Evolutionary conservation across 257 asterid genomes (phyloP).

Genomic region (Thymus quinquecostatus): DNA sequence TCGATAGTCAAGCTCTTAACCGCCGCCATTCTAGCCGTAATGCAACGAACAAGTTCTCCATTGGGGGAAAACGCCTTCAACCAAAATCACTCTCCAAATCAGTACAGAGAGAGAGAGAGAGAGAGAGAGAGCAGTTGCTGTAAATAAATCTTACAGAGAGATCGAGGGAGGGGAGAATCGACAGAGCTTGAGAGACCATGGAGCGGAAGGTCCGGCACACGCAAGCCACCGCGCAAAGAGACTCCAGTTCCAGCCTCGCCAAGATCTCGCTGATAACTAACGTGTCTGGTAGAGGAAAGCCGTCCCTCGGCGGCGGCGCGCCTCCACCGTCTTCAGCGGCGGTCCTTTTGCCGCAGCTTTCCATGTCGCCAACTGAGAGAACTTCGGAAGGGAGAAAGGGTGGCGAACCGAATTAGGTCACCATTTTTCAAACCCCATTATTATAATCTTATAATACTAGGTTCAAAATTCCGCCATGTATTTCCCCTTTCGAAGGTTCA

Average conservation of each 20-base stretch:
- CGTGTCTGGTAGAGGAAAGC: constrained; percentile 59
- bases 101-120: constrained; percentile 5
- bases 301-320: constrained; percentile 39
- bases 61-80: constrained; percentile 63
- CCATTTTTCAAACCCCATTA: no score
- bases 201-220: constrained; percentile 50
- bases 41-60: constrained; percentile 46
- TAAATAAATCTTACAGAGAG: constrained; percentile 57
- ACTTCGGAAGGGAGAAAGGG: no score
- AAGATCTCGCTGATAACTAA: constrained; percentile 45
- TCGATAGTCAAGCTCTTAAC: constrained; percentile 56
- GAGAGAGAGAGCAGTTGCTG: background rate
- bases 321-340: constrained; percentile 18
- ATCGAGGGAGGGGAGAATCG: constrained; percentile 56
- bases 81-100: constrained; percentile 18
- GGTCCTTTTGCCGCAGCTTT: constrained; percentile 32
- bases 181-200: constrained; percentile 48
- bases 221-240: constrained; percentile 47
- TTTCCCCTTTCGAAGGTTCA: background rate
- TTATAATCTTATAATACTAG: no score
- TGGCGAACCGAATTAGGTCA: no score
- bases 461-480: no score
- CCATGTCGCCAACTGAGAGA: constrained; percentile 13
- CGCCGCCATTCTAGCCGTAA: constrained; percentile 42
- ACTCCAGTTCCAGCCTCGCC: constrained; percentile 51